These are phyloP conservation scores for Hippophae tibetana DNA, from an alignment of 306 rosid genomes.

Conservation along the genomic window DNA sequence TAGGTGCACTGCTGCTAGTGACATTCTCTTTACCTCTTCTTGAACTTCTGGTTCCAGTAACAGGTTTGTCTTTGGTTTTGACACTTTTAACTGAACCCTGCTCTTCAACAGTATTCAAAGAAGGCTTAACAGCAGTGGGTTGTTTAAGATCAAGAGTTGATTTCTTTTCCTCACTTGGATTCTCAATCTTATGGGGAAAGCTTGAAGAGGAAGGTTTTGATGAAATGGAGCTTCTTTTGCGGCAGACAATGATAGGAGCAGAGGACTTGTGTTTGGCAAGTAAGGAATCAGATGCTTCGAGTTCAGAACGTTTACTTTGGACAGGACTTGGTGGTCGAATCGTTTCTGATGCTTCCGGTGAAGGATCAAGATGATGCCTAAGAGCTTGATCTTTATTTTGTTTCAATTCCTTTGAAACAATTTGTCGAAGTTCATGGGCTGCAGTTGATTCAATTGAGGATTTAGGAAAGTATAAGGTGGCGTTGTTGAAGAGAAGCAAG, in stretches of 20 bases:
- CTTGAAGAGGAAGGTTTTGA: slow-evolving; percentile 36
- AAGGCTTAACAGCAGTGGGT: slow-evolving; percentile 17
- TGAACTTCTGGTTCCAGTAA: slow-evolving; percentile 61
- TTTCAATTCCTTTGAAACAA: slow-evolving; percentile 33
- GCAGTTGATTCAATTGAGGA: slow-evolving; percentile 36
- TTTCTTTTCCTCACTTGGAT: slow-evolving; percentile 30
- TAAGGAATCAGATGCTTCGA: slow-evolving; percentile 38
- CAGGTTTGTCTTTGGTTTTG: slow-evolving; percentile 49
- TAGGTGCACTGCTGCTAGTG: slow-evolving; percentile 14
- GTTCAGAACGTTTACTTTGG: slow-evolving; percentile 19
- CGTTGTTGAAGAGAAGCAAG: slow-evolving; percentile 52
- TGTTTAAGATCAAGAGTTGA: slow-evolving; percentile 35
- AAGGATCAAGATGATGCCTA: slow-evolving; percentile 17
- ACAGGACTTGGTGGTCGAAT: slow-evolving; percentile 24
- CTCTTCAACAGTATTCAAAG: slow-evolving; percentile 33
- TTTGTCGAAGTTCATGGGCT: slow-evolving; percentile 36
- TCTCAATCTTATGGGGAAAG: slow-evolving; percentile 36
- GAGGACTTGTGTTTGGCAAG: slow-evolving; percentile 47
- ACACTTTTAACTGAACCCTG: slow-evolving; percentile 15
- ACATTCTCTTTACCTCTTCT: slow-evolving; percentile 47
- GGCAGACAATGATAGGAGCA: slow-evolving; percentile 66
- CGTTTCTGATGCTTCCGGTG: slow-evolving; percentile 23
- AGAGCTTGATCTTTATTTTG: slow-evolving; percentile 16
- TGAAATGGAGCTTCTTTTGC: slow-evolving; percentile 50
- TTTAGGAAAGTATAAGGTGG: slow-evolving; percentile 41